These are phyloP conservation scores for Cutaneotrichosporon cutaneum DNA, from an alignment of 1,284 basidiomycete species.

Conservation along the genomic window DNA sequence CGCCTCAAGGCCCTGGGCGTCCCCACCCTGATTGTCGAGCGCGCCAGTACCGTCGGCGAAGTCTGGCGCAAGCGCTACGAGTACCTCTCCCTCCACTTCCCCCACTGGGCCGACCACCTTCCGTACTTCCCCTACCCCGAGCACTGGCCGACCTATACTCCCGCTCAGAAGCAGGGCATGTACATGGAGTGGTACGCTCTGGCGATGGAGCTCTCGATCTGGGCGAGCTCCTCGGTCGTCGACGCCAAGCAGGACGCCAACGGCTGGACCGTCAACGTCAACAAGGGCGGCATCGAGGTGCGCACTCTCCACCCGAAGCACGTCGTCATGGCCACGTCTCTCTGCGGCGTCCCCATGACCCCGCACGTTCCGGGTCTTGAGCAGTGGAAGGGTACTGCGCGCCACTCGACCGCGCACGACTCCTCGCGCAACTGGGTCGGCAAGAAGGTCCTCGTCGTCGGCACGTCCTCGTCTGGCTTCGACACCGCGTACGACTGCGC, in stretches of 20 bases:
- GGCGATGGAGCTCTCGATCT: slow-evolving; percentile 42
- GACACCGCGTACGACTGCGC: slow-evolving; percentile 56
- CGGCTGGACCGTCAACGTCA: slow-evolving; percentile 60
- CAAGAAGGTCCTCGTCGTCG: slow-evolving; percentile 63
- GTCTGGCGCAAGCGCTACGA: slow-evolving; percentile 59
- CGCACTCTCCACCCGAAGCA: slow-evolving; percentile 56
- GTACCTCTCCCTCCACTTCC: slow-evolving; percentile 63
- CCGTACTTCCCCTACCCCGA: slow-evolving; percentile 56
- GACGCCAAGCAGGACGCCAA: slow-evolving; percentile 55
- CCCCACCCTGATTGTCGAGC: slow-evolving; percentile 50
- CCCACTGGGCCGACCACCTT: slow-evolving; percentile 56
- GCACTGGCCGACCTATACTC: slow-evolving; percentile 63
- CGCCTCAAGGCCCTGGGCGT: slow-evolving; percentile 52
- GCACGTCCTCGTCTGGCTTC: slow-evolving; percentile 62
- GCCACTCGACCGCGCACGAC: slow-evolving; percentile 61
- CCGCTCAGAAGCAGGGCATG: slow-evolving; percentile 53
- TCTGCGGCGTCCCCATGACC: slow-evolving; percentile 27
- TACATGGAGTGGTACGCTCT: slow-evolving; percentile 43
- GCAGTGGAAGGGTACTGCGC: slow-evolving; percentile 53
- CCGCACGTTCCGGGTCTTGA: slow-evolving; percentile 45
- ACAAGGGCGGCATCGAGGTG: slow-evolving; percentile 50
- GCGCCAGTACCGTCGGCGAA: slow-evolving; percentile 49
- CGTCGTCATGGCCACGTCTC: slow-evolving; percentile 38
- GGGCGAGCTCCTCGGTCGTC: slow-evolving; percentile 55
- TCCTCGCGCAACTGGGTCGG: slow-evolving; percentile 57